A percentile compares a stretch with the other conserved stretches of the same genome.
phyloP scores from a whole-genome alignment of 2,329 filamentous ascomycete species.

The Keithomyces neogunnii region DNA sequence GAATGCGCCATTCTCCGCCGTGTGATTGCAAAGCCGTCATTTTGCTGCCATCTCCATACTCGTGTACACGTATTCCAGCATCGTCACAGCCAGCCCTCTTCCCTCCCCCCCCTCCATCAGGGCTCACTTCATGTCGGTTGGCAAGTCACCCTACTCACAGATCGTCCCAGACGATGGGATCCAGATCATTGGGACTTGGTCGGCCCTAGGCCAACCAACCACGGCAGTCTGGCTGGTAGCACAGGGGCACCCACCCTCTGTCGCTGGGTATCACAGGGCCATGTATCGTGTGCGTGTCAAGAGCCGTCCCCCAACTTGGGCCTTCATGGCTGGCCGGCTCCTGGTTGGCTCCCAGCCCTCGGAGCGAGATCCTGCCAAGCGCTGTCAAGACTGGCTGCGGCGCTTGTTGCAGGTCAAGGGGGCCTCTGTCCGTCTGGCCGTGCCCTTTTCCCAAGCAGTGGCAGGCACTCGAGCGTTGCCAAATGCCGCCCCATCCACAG shows the following conservation, averaged over 20 bases:
- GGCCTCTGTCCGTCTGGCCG: not conserved
- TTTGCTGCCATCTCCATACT: not conserved
- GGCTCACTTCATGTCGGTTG: too few relatives aligned
- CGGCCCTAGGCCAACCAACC: slow-evolving; percentile 3
- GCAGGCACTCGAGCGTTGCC: too few relatives aligned
- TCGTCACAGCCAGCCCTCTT: not conserved
- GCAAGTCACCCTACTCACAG: not conserved
- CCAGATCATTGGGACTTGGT: slow-evolving; percentile 5
- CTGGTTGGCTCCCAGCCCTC: not conserved
- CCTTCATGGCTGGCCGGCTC: not conserved
- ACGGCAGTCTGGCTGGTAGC: not conserved
- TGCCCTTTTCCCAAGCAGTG: too few relatives aligned
- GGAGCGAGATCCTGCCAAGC: not conserved
- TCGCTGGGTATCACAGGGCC: not conserved
- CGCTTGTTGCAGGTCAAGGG: slow-evolving; percentile 1
- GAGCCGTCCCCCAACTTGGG: not conserved
- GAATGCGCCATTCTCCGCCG: not conserved
- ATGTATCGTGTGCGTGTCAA: not conserved
- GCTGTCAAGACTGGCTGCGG: slow-evolving; percentile 1
- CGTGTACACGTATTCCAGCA: not conserved
- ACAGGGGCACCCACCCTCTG: not conserved
- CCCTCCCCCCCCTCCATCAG: not conserved
- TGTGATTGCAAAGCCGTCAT: not conserved
- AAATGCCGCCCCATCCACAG: not conserved
- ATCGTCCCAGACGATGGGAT: slow-evolving; percentile 3